A percentile compares a stretch with the other conserved stretches of the same genome.
These are phyloP conservation scores for Vicia villosa DNA, from an alignment of 306 rosid species.

Conservation along the genomic window DNA sequence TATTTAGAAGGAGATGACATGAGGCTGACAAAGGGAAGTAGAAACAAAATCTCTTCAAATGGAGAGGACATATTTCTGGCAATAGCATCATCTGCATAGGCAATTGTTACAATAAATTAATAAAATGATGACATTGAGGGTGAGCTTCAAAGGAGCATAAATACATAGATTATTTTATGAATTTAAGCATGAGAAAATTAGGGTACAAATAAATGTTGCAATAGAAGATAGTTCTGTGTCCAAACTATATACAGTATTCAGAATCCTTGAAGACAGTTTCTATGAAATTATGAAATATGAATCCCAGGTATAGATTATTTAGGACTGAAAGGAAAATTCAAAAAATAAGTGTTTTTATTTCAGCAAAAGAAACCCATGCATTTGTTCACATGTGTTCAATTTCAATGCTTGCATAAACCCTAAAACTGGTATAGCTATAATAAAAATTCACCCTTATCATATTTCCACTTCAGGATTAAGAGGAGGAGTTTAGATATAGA, in stretches of 20 bases:
- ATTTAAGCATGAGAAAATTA: conserved; percentile 30
- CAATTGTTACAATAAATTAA: conserved; percentile 23
- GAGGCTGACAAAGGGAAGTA: conserved; percentile 79
- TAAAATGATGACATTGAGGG: conserved; percentile 15
- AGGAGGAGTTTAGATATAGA: conserved; percentile 64
- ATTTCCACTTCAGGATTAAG: conserved; percentile 74
- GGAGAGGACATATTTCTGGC: conserved; percentile 41
- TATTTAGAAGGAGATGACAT: conserved; percentile 88
- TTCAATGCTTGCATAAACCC: conserved; percentile 26
- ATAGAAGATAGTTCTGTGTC: neutral
- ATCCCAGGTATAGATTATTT: conserved; percentile 8
- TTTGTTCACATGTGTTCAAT: conserved; percentile 15
- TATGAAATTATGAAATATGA: neutral
- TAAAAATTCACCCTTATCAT: conserved; percentile 59
- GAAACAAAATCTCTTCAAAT: conserved; percentile 76
- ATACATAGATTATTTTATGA: conserved; percentile 14
- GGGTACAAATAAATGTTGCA: conserved; percentile 17
- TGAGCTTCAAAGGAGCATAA: conserved; percentile 25
- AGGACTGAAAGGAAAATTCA: conserved; percentile 1
- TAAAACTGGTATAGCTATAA: conserved; percentile 22
- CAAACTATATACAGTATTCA: conserved; percentile 12
- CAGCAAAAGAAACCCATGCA: conserved; percentile 10
- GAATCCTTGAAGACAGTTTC: conserved; percentile 23
- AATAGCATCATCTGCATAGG: conserved; percentile 58
- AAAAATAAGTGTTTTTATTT: conserved; percentile 13